Percentiles rank a stretch among this genome's conserved stretches.
Evolutionary conservation across 148 eudicot genomes (phyloP).

Genomic region (Simmondsia chinensis): DNA sequence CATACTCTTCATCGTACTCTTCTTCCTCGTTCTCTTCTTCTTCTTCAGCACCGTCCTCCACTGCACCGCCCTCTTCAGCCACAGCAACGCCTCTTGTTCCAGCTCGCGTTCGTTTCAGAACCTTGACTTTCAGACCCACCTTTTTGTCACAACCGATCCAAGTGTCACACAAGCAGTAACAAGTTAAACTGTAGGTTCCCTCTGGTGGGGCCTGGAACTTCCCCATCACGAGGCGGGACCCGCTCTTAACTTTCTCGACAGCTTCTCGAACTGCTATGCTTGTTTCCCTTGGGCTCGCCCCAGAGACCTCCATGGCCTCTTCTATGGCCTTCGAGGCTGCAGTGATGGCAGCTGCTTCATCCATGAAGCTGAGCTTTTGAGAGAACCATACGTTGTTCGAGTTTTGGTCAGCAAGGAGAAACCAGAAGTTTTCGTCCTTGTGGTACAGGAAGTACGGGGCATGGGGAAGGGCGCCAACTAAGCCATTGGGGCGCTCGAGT

Average conservation of each 20-base stretch:
- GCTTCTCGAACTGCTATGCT: constrained; percentile 56
- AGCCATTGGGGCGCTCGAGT: constrained; percentile 54
- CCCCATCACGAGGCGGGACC: constrained; percentile 67
- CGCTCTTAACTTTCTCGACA: constrained; percentile 51
- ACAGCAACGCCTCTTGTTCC: constrained; percentile 58
- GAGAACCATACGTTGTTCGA: constrained; percentile 72
- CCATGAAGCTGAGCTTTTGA: constrained; percentile 72
- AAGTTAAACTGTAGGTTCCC: constrained; percentile 56
- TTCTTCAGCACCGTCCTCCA: constrained; percentile 59
- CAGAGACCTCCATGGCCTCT: constrained; percentile 62
- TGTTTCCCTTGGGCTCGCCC: constrained; percentile 47
- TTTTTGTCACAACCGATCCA: constrained; percentile 81
- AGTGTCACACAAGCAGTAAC: constrained; percentile 63
- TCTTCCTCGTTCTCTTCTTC: constrained; percentile 80
- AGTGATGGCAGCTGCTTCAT: constrained; percentile 62
- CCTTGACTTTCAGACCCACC: constrained; percentile 45
- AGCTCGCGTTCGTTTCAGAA: constrained; percentile 62
- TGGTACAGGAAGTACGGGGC: constrained; percentile 70
- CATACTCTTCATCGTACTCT: constrained; percentile 67
- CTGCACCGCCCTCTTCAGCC: constrained; percentile 30
- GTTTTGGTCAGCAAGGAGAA: constrained; percentile 63
- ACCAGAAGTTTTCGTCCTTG: constrained; percentile 86
- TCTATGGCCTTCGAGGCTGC: constrained; percentile 58
- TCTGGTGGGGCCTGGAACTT: constrained; percentile 69
- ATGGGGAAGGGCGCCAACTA: constrained; percentile 75